Evolutionary conservation across 352 stramenopile species (phyloP).

Genomic region (Phytopythium kandeliae): DNA sequence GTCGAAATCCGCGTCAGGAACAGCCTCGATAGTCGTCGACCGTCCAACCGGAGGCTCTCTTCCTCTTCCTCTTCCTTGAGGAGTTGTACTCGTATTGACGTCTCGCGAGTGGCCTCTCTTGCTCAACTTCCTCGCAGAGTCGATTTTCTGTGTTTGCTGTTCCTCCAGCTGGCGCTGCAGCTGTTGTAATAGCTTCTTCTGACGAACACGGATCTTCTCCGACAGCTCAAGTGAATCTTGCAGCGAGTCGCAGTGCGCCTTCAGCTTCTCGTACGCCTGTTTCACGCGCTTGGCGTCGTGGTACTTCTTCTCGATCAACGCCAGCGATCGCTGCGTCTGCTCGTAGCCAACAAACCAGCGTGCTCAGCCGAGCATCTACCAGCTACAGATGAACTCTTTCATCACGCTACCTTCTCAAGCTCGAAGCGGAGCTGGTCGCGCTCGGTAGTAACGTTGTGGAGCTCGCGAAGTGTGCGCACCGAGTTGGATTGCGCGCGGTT

Average conservation of each 20-base stretch:
- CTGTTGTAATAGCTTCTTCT: slow-evolving; percentile 78
- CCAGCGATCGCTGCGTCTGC: slow-evolving; percentile 41
- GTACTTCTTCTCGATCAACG: slow-evolving; percentile 36
- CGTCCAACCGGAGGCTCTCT: background rate
- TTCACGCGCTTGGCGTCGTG: slow-evolving; percentile 41
- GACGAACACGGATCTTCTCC: slow-evolving; percentile 63
- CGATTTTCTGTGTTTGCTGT: background rate
- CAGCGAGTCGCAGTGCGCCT: slow-evolving; percentile 64
- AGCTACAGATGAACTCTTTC: background rate
- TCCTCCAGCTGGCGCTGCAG: slow-evolving; percentile 34
- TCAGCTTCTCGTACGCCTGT: slow-evolving; percentile 62
- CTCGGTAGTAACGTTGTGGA: slow-evolving; percentile 60
- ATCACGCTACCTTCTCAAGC: slow-evolving; percentile 39
- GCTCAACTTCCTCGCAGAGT: slow-evolving; percentile 10
- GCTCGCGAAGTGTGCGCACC: slow-evolving; percentile 36
- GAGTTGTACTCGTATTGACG: background rate
- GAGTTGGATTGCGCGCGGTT: slow-evolving; percentile 9
- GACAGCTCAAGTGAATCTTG: slow-evolving; percentile 78
- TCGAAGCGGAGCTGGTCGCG: slow-evolving; percentile 78
- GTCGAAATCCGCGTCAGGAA: background rate
- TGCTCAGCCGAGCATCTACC: background rate
- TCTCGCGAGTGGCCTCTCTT: background rate
- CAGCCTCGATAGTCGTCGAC: background rate
- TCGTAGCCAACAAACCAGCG: background rate
- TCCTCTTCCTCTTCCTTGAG: background rate